phyloP scores from a whole-genome alignment of 306 rosid species.

The Vigna unguiculata region DNA sequence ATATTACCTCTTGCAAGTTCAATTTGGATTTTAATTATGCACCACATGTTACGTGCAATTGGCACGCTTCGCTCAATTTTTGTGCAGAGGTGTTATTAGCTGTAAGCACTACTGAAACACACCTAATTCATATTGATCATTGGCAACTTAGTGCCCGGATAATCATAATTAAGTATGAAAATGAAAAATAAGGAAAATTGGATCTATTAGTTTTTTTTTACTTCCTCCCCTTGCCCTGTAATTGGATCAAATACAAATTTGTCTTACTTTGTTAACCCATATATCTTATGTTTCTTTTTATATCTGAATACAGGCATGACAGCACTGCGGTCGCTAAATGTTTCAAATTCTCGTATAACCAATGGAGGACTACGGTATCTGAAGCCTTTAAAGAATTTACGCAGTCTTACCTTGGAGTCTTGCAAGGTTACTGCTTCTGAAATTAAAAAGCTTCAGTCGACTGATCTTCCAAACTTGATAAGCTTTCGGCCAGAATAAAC shows the following conservation, averaged over 20 bases:
- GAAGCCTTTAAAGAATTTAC: constrained; percentile 81
- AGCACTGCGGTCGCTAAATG: constrained; percentile 75
- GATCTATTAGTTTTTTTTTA: constrained; percentile 1
- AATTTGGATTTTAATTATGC: constrained; percentile 16
- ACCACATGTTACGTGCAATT: constrained; percentile 17
- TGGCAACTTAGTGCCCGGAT: background rate
- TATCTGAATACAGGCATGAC: constrained; percentile 71
- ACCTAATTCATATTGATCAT: constrained; percentile 3
- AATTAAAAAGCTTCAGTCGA: constrained; percentile 78
- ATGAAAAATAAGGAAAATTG: constrained; percentile 26
- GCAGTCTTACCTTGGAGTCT: constrained; percentile 78
- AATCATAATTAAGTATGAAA: constrained; percentile 12
- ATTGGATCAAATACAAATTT: constrained; percentile 28
- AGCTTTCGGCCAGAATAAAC: constrained; percentile 86
- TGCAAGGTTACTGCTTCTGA: constrained; percentile 85
- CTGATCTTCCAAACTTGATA: constrained; percentile 79
- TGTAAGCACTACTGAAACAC: background rate
- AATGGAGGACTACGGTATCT: constrained; percentile 71
- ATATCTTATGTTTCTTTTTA: constrained; percentile 4
- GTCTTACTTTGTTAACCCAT: constrained; percentile 1
- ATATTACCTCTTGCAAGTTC: background rate
- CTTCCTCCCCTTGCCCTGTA: constrained; percentile 28
- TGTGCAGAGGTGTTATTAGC: background rate
- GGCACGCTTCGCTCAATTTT: background rate
- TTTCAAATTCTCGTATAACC: constrained; percentile 82